Base-by-base conservation (phyloP, 2,329 filamentous ascomycete species). In the Colletotrichum tofieldiae region DNA sequence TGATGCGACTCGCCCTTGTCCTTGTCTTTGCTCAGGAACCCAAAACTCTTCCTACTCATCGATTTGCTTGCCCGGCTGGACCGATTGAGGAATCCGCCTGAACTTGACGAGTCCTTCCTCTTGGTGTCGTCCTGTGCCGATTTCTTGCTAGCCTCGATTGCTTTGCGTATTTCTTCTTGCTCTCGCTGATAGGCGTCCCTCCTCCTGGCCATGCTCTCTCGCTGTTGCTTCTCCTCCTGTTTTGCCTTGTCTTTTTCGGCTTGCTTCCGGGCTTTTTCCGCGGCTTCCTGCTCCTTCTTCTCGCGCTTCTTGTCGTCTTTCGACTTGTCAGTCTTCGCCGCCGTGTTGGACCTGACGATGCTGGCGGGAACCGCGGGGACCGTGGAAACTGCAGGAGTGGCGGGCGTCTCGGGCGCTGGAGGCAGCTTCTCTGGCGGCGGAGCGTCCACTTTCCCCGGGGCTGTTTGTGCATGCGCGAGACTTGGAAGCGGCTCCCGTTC, bases 31-130 rank as follows among this genome's bases (percentile, higher is more conserved):
- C 87, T 85, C 47, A 92, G 83, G 78, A 93, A 93, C 41, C 88
- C 89, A 77, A 94, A 92, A 75, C 93, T 93, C 81, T 93, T 94
- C 74, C 92, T 90, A 60, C 93, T 90, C 84, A 97, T 88, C 74
- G 93, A 95, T 84, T 94, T 96, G 80, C 92, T 94, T 12, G 90
- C 90, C 66, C 92, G 88, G 76, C 91, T 89, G 75, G 93, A 91
- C 55, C 93, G 87, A 77, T 90, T 90, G 52, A 96, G 83, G 39
- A 90, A 85, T 6, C 86, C 84, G 39, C 80, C 79, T 63, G 77
- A 79, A 72, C 80, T 86, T 78, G 77, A 86, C 20, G 78, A 76
- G 39, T 84, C 83, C 70, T 82, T 83, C 75, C 82, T 86, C 59
- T 82, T 80, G 14, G 77, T 75, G 18, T 82, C 81, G 8, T 84